Base-by-base conservation (phyloP, 305 asterid genomes). In the Fraxinus sp. region DNA sequence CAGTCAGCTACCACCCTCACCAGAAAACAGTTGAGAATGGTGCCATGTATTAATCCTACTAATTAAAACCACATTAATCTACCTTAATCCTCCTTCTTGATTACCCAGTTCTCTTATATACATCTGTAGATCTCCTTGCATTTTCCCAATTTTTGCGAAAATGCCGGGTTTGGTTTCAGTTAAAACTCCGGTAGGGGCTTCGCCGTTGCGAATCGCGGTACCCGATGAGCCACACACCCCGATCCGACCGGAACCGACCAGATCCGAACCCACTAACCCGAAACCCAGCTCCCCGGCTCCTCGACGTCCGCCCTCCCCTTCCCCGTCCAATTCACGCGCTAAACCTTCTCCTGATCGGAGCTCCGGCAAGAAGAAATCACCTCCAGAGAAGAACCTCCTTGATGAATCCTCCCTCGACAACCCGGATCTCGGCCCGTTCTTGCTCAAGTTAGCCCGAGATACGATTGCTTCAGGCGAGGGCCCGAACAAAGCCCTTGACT, bases 391-490 rank as follows among this genome's bases (percentile, higher is more conserved):
- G 74, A 44, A 24, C 28, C 86, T 90, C 0, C 83, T 91, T 13
- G 93, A 91, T 14, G 98, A 94, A 78, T 78, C 99, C 20, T 93
- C 98, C 7, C 95, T 96, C 13, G 98, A 94, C 80, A 96, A 96
- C 87, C 98, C 98, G 85, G 99, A 97, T 97, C 99, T 97, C 57
- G 99, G 98, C n/a, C 99, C 99, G 1, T 94, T 93, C 74, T 76
- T 97, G 57, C 85, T 97, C 74, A 97, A 97, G 85, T 86, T 94
- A 37, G 97, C 98, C 26, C 89, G 99, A n/a, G 99, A 97, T 79
- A 93, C 97, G 13, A 94, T 96, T 7, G 98, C 98, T 4, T 92
- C 98, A 3, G 98, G 99, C 18, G 98, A 93, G 37, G 97, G 98
- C 11, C 96, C 98, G 70, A 85, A 77, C 66, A 97, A 93, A 88